Evolutionary conservation across 495 filamentous ascomycete genomes (phyloP), one percentile per base, ranked within the genome.

Genomic region (Cercophora newfieldiana): DNA sequence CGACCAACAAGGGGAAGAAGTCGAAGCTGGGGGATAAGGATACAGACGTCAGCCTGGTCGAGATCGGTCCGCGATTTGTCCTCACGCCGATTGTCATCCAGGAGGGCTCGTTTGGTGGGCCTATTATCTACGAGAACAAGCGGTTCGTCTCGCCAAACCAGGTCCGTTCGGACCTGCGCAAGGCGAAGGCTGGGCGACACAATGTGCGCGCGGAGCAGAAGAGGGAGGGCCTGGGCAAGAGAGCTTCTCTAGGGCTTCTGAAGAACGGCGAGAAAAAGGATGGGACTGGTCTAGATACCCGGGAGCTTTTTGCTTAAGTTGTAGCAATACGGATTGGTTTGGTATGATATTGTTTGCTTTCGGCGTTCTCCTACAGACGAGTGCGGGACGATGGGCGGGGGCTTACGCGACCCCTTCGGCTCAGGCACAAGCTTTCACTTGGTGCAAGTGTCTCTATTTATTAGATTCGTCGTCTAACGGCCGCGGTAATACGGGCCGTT

Each of bases 41-140:
- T 61, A 91, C 91, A 26, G 91, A 96, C 67, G 73, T 98, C 16
- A 90, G 83, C 51, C 81, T 99, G 51, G 89, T 97, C 1, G 95
- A 99, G 80, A 97, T 99, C 63, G 96, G 95, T 1, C 94, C 96
- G 5, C 85, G 95, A 56, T 97, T 98, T 72, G 94, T 98, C 22
- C 80, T 98, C 58, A 97, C 94, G 54, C 95, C 96, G 1, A 98
- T 98, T 66, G 87, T 98, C 53, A 97, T 99, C 68, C 86, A 97
- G 61, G 95, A 99, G 77, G 91, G 90, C 29, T 92, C 90, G 66
- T 99, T 99, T 70, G 95, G 95, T 59, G 95, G 95, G 0, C 96
- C 96, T 1, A 91, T 98, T 62, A 94, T 99, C 68, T 98, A 97
- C 80, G 93, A 98, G 85, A 99, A 99, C 78, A 96, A 95, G 84